Base-by-base conservation (phyloP, 2,329 filamentous ascomycete species). In the Aspergillus tubingensis region DNA sequence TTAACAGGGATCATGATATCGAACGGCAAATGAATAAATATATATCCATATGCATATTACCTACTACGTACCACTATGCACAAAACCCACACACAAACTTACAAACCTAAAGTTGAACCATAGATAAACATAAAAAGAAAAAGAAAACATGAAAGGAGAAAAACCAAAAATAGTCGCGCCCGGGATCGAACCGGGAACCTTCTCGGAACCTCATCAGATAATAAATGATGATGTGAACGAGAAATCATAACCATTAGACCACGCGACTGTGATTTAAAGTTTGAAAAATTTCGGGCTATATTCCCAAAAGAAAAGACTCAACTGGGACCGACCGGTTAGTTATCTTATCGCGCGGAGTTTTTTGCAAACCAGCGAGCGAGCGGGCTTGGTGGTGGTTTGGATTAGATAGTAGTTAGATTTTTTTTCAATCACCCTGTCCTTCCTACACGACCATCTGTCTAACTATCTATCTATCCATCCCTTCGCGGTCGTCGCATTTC, bases 221-320 rank as follows among this genome's bases (percentile, higher is more conserved):
- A 13, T 8, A 2, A 8, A 17, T 51, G 36, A 30, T 3, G 21
- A 39, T 67, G 64, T 67, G 65, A 67, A 65, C 59, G 60, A 67
- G 62, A 66, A 58, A 63, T 65, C 65, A 65, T 66, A 66, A 66
- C 64, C 65, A 67, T 66, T 67, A 66, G 65, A 62, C 59, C 64
- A 65, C 62, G 64, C 61, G 57, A 66, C 63, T 64, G 5, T 36
- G 43, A 39, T 39, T 62, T 15, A 21, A 41, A 57, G 7, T 15
- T 41, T 50, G 10, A 3, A 39, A 41, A 15, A 13, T 6, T 10
- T 11, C 4, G 1, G 0, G 0, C 8, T 10, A 10, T 13, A 41
- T 19, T 15, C 7, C 3, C 2, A n/a, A 8, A 27, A 25, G 5
- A 23, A 23, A 23, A 25, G 23, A 25, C 6, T 7, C 1, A 25